Conservation (phyloP, 2,329 filamentous ascomycete species). For the Fusarium burgessii region DNA sequence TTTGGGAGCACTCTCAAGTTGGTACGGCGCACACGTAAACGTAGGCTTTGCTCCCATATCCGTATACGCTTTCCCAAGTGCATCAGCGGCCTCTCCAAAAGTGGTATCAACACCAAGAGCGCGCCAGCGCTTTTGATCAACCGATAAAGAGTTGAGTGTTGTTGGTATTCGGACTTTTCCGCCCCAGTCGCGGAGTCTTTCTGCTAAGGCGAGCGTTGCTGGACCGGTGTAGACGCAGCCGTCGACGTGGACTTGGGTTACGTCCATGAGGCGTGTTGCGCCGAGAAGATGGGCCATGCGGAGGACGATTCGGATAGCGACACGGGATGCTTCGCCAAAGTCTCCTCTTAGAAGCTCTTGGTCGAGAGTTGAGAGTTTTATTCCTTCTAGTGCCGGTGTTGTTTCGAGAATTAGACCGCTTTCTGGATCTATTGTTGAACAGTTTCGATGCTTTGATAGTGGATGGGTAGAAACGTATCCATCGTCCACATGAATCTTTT, state of each 20-base stretch:
- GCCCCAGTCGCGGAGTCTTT: constrained; percentile 29
- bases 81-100: constrained; percentile 24
- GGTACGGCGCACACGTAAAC: constrained; percentile 41
- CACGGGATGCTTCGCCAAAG: constrained; percentile 23
- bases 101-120: constrained; percentile 15
- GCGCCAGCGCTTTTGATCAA: constrained; percentile 39
- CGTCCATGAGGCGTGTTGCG: constrained; percentile 28
- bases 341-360: constrained; percentile 15
- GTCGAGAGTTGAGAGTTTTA: constrained; percentile 26
- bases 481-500: constrained; percentile 18
- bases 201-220: constrained; percentile 23
- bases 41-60: constrained; percentile 34
- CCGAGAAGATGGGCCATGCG: constrained; percentile 31
- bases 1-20: constrained; percentile 25
- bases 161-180: constrained; percentile 33
- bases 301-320: constrained; percentile 31
- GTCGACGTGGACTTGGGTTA: constrained; percentile 35
- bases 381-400: constrained; percentile 27
- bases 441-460: background rate
- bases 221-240: constrained; percentile 45
- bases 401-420: constrained; percentile 9
- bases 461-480: constrained; percentile 3
- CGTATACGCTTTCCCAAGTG: constrained; percentile 23
- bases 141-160: constrained; percentile 32
- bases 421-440: background rate